These are phyloP conservation scores for Leishmania tropica DNA, from an alignment of 208 protist genomes.

Conservation along the genomic window DNA sequence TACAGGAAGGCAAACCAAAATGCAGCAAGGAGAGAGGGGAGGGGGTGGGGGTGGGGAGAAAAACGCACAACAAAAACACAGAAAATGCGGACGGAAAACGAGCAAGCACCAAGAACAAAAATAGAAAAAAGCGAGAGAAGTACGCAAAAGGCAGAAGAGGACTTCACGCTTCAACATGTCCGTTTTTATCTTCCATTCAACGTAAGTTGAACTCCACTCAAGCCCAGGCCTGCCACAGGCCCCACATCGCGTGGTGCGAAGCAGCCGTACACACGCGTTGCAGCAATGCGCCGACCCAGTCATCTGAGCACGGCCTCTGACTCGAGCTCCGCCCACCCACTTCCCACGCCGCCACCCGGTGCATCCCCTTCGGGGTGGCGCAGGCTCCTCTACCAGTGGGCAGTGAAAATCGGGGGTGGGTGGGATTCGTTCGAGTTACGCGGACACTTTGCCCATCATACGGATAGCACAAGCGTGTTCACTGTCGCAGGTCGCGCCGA, in stretches of 20 bases:
- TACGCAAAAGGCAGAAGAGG: neutral
- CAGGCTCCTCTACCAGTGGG: neutral
- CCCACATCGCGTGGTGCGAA: neutral
- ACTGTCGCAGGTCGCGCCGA: neutral
- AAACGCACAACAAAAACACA: no score
- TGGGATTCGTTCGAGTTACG: neutral
- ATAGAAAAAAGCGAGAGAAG: neutral
- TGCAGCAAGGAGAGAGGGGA: no score
- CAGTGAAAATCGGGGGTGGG: neutral
- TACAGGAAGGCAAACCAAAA: no score
- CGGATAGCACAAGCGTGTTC: neutral
- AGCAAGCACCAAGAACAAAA: no score
- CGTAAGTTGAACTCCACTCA: neutral
- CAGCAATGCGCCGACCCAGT: neutral
- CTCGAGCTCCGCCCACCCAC: neutral
- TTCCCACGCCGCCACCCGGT: neutral
- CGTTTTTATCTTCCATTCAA: neutral
- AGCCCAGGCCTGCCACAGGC: neutral
- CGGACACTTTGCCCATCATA: neutral
- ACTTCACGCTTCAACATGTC: no score
- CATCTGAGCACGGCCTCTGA: neutral
- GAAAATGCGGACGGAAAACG: no score
- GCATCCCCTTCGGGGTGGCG: no score
- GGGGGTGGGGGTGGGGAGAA: no score
- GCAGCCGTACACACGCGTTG: neutral